phyloP scores from a whole-genome alignment of 2,329 filamentous ascomycete species.

The Pseudogymnoascus sp. region DNA sequence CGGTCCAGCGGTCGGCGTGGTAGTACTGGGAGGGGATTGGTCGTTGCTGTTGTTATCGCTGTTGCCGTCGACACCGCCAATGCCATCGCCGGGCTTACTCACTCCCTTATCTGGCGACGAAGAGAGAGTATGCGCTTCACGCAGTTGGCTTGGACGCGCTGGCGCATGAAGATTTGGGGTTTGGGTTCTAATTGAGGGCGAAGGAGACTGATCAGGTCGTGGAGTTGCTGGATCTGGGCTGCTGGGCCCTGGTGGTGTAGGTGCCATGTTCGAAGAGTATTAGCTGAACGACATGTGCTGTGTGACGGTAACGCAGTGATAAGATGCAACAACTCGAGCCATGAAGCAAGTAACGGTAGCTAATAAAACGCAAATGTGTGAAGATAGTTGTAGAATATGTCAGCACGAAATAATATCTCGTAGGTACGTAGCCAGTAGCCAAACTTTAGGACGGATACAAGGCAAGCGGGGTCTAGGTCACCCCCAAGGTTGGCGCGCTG shows the following conservation, averaged over 20 bases:
- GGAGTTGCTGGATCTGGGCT: not conserved
- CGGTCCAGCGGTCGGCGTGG: constrained; percentile 15
- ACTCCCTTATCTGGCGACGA: constrained; percentile 19
- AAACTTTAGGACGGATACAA: not conserved
- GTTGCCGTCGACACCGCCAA: constrained; percentile 16
- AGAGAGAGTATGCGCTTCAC: constrained; percentile 25
- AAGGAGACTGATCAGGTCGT: not conserved
- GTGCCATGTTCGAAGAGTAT: constrained; percentile 2
- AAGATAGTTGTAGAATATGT: not conserved
- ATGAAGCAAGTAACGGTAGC: not conserved
- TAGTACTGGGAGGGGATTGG: constrained; percentile 18
- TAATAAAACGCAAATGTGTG: not conserved
- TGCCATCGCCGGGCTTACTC: not conserved
- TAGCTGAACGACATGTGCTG: constrained; percentile 6
- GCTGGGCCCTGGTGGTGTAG: not conserved
- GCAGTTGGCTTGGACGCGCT: constrained; percentile 23
- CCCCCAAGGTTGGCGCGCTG: constrained; percentile 8
- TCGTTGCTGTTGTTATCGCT: constrained; percentile 21
- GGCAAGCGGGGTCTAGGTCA: constrained; percentile 8
- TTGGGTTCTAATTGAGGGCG: constrained; percentile 1
- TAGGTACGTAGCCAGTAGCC: not conserved
- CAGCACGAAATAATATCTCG: not conserved
- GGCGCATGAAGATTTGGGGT: constrained; percentile 20
- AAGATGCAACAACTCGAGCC: constrained; percentile 4
- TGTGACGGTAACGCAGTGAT: constrained; percentile 1